Percentiles rank a stretch among this genome's conserved stretches.
Conservation (phyloP, 768 basidiomycete genomes). For the Psilocybe subaeruginosa region DNA sequence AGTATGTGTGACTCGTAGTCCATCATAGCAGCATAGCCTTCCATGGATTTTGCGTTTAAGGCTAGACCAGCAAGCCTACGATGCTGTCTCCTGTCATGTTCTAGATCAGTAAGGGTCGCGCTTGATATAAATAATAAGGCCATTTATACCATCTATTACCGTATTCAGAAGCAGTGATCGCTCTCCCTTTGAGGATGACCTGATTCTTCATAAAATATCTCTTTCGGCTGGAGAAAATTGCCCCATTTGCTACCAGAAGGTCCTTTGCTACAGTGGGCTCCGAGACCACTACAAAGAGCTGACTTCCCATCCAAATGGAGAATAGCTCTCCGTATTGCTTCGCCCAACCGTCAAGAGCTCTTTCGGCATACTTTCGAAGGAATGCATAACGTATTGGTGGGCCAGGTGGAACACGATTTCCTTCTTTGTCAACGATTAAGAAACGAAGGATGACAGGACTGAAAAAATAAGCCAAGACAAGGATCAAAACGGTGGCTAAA, state of each 20-base stretch:
- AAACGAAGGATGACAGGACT: constrained; percentile 3
- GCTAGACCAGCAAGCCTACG: constrained; percentile 38
- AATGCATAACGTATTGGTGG: constrained; percentile 32
- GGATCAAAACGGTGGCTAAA: background rate
- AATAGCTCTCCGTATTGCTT: constrained; percentile 34
- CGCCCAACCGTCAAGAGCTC: constrained; percentile 33
- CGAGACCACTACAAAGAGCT: constrained; percentile 39
- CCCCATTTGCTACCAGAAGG: constrained; percentile 37
- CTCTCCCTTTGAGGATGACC: constrained; percentile 34
- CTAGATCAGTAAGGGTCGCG: background rate
- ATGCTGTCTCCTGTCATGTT: constrained; percentile 37
- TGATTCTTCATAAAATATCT: constrained; percentile 39
- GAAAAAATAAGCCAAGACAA: background rate
- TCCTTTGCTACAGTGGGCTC: constrained; percentile 36
- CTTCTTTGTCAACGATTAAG: constrained; percentile 17
- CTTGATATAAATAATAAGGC: background rate
- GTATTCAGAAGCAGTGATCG: constrained; percentile 35
- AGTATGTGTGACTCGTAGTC: constrained; percentile 42
- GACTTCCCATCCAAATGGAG: constrained; percentile 40
- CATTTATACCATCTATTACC: constrained; percentile 31
- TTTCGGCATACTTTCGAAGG: constrained; percentile 38
- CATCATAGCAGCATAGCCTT: constrained; percentile 35
- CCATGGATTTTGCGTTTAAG: constrained; percentile 35
- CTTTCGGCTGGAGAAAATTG: constrained; percentile 36
- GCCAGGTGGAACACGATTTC: constrained; percentile 29